Evolutionary conservation across 768 basidiomycete species (phyloP).

Genomic region (Lactarius evosmus): DNA sequence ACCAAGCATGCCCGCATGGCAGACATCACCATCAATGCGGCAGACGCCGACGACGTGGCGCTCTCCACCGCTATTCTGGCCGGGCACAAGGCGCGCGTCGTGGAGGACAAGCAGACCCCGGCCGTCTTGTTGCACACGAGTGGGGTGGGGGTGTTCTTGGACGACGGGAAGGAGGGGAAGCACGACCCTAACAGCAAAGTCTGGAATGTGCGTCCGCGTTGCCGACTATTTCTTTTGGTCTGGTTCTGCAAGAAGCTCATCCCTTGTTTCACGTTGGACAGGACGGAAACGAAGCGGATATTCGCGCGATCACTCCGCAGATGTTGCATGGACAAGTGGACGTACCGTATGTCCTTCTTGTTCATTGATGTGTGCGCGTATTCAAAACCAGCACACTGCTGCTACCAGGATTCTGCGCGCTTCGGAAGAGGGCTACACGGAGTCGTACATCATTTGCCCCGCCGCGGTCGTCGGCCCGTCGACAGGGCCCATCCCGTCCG

Average conservation of each 20-base stretch:
- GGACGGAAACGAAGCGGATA: slow-evolving; percentile 22
- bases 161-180: slow-evolving; percentile 14
- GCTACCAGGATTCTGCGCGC: slow-evolving; percentile 13
- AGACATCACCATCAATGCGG: slow-evolving; percentile 15
- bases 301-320: slow-evolving; percentile 14
- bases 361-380: not conserved
- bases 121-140: slow-evolving; percentile 19
- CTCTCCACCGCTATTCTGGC: slow-evolving; percentile 16
- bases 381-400: not conserved
- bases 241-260: not conserved
- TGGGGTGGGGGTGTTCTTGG: slow-evolving; percentile 15
- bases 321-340: slow-evolving; percentile 21
- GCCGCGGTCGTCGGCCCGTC: slow-evolving; percentile 15
- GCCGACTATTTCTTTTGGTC: not conserved
- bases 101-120: slow-evolving; percentile 1
- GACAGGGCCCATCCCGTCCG: slow-evolving; percentile 5
- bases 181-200: slow-evolving; percentile 8
- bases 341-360: slow-evolving; percentile 2
- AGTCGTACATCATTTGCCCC: slow-evolving; percentile 17
- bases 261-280: not conserved
- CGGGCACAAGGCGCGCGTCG: slow-evolving; percentile 17
- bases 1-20: not conserved
- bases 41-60: slow-evolving; percentile 11
- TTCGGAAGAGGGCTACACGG: slow-evolving; percentile 7
- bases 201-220: slow-evolving; percentile 17